These are phyloP conservation scores for Colletotrichum cereale DNA, from an alignment of 2,329 filamentous ascomycete genomes.

Conservation along the genomic window DNA sequence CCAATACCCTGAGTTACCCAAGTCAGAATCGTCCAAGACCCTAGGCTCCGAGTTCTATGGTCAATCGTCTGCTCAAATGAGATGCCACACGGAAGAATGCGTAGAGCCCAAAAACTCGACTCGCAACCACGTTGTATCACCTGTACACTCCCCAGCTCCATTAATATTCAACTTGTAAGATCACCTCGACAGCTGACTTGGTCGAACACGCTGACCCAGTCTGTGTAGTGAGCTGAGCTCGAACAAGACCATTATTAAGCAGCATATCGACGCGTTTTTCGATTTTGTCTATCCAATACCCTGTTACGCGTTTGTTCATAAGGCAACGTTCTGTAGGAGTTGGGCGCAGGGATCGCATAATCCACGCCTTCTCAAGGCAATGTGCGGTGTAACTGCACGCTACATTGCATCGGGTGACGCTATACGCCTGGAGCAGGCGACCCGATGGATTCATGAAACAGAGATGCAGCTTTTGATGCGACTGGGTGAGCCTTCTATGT, in stretches of 20 bases:
- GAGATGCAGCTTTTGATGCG: slow-evolving; percentile 40
- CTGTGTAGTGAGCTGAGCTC: slow-evolving; percentile 11
- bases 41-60: not conserved
- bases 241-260: slow-evolving; percentile 32
- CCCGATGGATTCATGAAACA: slow-evolving; percentile 45
- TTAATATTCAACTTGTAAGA: slow-evolving; percentile 19
- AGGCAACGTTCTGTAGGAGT: slow-evolving; percentile 34
- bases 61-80: not conserved
- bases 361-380: slow-evolving; percentile 29
- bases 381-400: slow-evolving; percentile 33
- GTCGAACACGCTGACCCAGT: not conserved
- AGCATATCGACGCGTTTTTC: slow-evolving; percentile 38
- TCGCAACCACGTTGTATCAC: slow-evolving; percentile 2
- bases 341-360: slow-evolving; percentile 32
- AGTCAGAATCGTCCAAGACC: not conserved
- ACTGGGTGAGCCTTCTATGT: slow-evolving; percentile 37
- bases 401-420: slow-evolving; percentile 19
- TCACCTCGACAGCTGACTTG: not conserved
- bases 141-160: slow-evolving; percentile 10
- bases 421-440: slow-evolving; percentile 8
- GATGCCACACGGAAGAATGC: not conserved
- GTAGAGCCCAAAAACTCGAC: not conserved
- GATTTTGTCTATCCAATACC: slow-evolving; percentile 36
- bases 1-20: slow-evolving; percentile 23
- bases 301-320: slow-evolving; percentile 34